These are phyloP conservation scores for Zopfia rhizophila DNA, from an alignment of 2,329 filamentous ascomycete genomes.

Conservation along the genomic window DNA sequence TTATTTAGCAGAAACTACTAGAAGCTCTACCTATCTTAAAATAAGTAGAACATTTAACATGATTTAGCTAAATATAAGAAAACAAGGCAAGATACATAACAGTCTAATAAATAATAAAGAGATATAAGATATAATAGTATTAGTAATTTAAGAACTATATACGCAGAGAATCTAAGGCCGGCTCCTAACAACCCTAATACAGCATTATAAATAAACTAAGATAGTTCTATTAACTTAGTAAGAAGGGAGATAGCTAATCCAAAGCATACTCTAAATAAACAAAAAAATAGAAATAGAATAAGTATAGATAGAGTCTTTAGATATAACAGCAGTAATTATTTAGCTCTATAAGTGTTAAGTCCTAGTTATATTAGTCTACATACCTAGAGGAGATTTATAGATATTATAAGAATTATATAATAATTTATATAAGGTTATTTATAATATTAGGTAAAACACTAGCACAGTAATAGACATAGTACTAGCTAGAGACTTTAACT, in stretches of 20 bases:
- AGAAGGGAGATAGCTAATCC: constrained; percentile 14
- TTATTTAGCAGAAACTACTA: constrained; percentile 14
- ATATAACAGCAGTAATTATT: constrained; percentile 17
- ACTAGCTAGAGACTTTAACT: constrained; percentile 23
- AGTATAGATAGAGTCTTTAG: constrained; percentile 12
- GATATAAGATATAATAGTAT: constrained; percentile 14
- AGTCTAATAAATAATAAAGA: constrained; percentile 21
- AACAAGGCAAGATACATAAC: constrained; percentile 10
- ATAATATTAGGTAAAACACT: constrained; percentile 10
- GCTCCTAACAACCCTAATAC: constrained; percentile 18
- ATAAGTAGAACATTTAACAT: constrained; percentile 11
- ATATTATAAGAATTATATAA: constrained; percentile 9
- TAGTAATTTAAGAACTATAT: constrained; percentile 17
- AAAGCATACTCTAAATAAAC: constrained; percentile 14
- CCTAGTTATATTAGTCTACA: constrained; percentile 15
- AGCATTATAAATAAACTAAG: constrained; percentile 15
- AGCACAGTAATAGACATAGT: constrained; percentile 20
- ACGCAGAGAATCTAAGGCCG: constrained; percentile 14
- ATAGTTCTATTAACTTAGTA: constrained; percentile 13
- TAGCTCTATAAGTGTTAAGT: constrained; percentile 12
- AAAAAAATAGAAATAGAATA: constrained; percentile 12
- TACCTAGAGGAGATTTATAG: constrained; percentile 14
- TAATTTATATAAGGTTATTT: constrained; percentile 8
- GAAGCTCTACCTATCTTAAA: constrained; percentile 10
- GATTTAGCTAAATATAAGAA: constrained; percentile 18